Evolutionary conservation across 192 early-diverging fungal species (phyloP).

Genomic region (Backusella tarrabulga): DNA sequence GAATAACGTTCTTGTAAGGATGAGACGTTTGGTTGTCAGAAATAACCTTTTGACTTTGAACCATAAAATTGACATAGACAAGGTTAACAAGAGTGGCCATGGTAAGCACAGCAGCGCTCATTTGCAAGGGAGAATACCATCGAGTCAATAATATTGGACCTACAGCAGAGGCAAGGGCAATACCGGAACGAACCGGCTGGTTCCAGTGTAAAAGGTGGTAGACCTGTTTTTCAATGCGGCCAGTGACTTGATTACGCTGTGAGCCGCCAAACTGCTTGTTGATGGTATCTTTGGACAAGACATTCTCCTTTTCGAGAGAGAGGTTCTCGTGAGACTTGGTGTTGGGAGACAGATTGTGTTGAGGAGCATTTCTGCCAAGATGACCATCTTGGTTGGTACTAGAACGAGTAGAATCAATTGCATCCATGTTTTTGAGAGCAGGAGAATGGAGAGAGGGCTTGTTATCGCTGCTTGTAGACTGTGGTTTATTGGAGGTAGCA

Average conservation of each 20-base stretch:
- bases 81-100: constrained; percentile 15
- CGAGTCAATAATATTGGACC: constrained; percentile 16
- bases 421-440: neutral
- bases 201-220: constrained; percentile 16
- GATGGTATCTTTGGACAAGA: too few species aligned
- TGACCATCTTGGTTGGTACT: neutral
- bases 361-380: neutral
- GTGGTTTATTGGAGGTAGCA: neutral
- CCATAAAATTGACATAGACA: constrained; percentile 16
- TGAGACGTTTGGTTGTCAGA: constrained; percentile 8
- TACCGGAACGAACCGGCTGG: constrained; percentile 16
- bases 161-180: neutral
- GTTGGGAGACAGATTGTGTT: neutral
- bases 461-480: neutral
- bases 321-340: too few species aligned
- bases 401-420: neutral
- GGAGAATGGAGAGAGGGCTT: neutral
- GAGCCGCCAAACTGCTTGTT: neutral
- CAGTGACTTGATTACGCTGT: constrained; percentile 12
- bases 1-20: constrained; percentile 6
- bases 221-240: constrained; percentile 10
- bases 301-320: too few species aligned
- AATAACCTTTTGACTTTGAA: constrained; percentile 15
- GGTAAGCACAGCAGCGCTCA: constrained; percentile 14
- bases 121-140: constrained; percentile 23